These are phyloP conservation scores for Hypoxylon trugodes DNA, from an alignment of 495 filamentous ascomycete genomes.

Conservation along the genomic window DNA sequence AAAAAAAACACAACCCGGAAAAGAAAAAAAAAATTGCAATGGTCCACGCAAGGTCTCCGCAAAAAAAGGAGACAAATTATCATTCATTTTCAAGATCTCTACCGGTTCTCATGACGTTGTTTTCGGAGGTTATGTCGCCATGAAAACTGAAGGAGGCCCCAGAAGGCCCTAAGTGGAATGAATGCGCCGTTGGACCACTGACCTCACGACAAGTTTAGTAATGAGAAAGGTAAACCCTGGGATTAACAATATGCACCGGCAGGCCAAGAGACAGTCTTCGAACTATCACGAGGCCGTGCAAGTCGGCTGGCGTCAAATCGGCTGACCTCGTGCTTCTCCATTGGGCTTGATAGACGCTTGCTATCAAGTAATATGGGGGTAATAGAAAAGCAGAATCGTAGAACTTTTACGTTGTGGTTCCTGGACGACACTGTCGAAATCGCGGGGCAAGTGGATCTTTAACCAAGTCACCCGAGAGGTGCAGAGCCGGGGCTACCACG, in stretches of 20 bases:
- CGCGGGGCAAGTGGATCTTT: slow-evolving; percentile 36
- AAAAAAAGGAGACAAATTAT: slow-evolving; percentile 32
- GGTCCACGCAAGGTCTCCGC: slow-evolving; percentile 32
- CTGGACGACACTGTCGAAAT: slow-evolving; percentile 33
- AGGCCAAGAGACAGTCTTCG: slow-evolving; percentile 29
- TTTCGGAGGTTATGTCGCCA: slow-evolving; percentile 42
- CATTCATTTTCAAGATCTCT: slow-evolving; percentile 32
- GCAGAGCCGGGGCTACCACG: slow-evolving; percentile 33
- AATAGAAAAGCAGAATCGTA: slow-evolving; percentile 42
- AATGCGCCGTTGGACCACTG: slow-evolving; percentile 29
- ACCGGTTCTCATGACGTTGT: slow-evolving; percentile 37
- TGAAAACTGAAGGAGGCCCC: slow-evolving; percentile 23
- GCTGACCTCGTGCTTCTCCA: slow-evolving; percentile 43
- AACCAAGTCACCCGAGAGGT: slow-evolving; percentile 39
- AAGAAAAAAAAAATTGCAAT: too few relatives aligned
- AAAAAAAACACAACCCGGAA: too few relatives aligned
- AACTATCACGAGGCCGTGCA: slow-evolving; percentile 43
- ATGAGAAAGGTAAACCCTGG: slow-evolving; percentile 32
- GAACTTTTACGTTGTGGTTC: slow-evolving; percentile 39
- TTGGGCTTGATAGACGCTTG: slow-evolving; percentile 39
- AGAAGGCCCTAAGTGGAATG: slow-evolving; percentile 18
- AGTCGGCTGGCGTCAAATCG: slow-evolving; percentile 43
- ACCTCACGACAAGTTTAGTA: slow-evolving; percentile 38
- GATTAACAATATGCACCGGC: slow-evolving; percentile 20
- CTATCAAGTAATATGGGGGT: slow-evolving; percentile 50